These are phyloP conservation scores for Russula compacta DNA, from an alignment of 768 basidiomycete species.

Conservation along the genomic window DNA sequence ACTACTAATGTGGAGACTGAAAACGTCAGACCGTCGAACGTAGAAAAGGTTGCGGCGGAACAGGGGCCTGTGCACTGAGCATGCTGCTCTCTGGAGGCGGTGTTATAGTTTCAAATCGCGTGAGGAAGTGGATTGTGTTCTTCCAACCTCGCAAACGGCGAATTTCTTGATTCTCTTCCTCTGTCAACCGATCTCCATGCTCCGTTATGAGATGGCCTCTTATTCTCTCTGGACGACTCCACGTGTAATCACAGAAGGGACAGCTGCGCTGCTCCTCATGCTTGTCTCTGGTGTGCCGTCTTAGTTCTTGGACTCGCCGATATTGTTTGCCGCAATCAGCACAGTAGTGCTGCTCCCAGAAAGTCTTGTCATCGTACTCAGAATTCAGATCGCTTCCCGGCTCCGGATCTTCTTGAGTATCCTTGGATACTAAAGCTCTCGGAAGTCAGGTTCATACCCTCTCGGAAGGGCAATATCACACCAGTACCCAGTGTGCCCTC, in stretches of 20 bases:
- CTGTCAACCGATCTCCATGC: background rate
- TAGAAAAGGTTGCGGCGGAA: background rate
- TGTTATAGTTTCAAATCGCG: background rate
- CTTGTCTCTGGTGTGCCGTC: background rate
- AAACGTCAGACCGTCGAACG: background rate
- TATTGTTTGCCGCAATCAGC: background rate
- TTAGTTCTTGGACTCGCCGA: background rate
- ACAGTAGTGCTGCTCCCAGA: background rate
- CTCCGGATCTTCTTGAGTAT: background rate
- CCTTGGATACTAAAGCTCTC: background rate
- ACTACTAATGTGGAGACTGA: background rate
- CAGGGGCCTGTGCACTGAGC: background rate
- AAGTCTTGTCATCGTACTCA: no score
- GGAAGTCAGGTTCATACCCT: background rate
- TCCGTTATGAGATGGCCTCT: background rate
- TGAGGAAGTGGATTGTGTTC: background rate
- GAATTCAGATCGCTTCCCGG: background rate
- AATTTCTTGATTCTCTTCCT: background rate
- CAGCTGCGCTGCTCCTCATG: background rate
- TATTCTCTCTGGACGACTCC: background rate
- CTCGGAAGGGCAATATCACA: background rate
- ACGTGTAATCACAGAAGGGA: background rate
- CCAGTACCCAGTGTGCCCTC: background rate
- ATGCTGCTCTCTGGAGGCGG: background rate
- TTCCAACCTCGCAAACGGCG: background rate